phyloP scores from a whole-genome alignment of 441 rosid genomes.

The Erodium moschatum region DNA sequence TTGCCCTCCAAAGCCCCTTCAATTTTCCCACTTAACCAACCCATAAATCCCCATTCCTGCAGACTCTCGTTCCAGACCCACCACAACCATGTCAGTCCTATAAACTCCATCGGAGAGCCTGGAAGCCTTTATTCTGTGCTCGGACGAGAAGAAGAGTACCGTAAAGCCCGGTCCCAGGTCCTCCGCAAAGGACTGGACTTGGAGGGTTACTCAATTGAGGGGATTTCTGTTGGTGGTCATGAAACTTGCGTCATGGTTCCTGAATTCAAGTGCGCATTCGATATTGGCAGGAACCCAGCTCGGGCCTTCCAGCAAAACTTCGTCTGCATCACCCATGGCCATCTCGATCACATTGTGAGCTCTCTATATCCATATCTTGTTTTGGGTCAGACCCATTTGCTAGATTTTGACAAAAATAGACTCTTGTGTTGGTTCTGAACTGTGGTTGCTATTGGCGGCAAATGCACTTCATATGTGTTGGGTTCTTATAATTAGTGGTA shows the following conservation, averaged over 20 bases:
- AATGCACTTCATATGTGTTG: slow-evolving; percentile 1
- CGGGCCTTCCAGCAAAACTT: slow-evolving; percentile 91
- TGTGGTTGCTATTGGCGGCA: background rate
- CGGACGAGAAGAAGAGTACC: slow-evolving; percentile 23
- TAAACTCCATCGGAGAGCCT: slow-evolving; percentile 33
- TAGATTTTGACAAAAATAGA: background rate
- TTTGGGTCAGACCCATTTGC: background rate
- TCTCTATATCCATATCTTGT: background rate
- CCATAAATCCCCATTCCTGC: slow-evolving; percentile 17
- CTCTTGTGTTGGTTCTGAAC: background rate
- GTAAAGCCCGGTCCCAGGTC: slow-evolving; percentile 21
- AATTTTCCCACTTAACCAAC: slow-evolving; percentile 33
- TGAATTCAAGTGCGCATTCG: slow-evolving; percentile 78
- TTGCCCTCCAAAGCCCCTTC: slow-evolving; percentile 32
- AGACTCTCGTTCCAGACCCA: slow-evolving; percentile 24
- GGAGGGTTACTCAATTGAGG: slow-evolving; percentile 72
- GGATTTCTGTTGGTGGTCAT: slow-evolving; percentile 73
- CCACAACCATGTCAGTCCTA: slow-evolving; percentile 19
- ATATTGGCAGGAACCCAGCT: slow-evolving; percentile 76
- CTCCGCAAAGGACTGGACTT: slow-evolving; percentile 54
- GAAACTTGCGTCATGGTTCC: slow-evolving; percentile 82
- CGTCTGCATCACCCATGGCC: slow-evolving; percentile 83
- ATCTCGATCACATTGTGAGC: slow-evolving; percentile 81
- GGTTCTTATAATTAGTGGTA: background rate
- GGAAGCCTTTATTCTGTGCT: slow-evolving; percentile 16